Percentiles rank a stretch among this genome's conserved stretches.
These are phyloP conservation scores for Trypethelium eluteriae DNA, from an alignment of 495 filamentous ascomycete species.

Conservation along the genomic window DNA sequence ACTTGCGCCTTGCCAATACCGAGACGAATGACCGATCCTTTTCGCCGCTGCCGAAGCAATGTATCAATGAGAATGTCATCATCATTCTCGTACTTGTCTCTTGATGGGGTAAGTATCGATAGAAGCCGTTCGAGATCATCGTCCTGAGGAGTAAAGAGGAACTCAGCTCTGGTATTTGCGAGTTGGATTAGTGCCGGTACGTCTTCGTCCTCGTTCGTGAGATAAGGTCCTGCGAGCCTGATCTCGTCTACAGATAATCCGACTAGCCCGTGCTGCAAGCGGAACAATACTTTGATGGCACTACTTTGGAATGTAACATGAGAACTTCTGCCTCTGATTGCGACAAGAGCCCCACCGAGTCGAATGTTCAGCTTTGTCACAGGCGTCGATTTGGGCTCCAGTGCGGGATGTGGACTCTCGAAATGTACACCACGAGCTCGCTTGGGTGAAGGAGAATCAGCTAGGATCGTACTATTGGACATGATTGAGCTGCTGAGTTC, in stretches of 20 bases:
- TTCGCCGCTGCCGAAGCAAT: conserved; percentile 76
- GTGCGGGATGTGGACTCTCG: conserved; percentile 47
- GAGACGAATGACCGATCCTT: conserved; percentile 75
- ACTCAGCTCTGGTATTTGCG: conserved; percentile 63
- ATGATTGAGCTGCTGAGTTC: conserved; percentile 79
- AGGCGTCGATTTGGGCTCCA: conserved; percentile 37
- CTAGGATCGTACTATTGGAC: conserved; percentile 54
- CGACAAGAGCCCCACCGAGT: conserved; percentile 65
- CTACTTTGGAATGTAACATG: conserved; percentile 65
- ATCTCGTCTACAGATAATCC: conserved; percentile 68
- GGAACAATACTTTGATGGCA: conserved; percentile 68
- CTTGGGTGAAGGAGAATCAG: conserved; percentile 22
- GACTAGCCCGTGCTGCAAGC: conserved; percentile 52
- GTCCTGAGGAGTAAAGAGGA: conserved; percentile 62
- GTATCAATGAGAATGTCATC: conserved; percentile 95
- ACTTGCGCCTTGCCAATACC: conserved; percentile 55
- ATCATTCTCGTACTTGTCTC: conserved; percentile 81
- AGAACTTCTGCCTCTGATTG: conserved; percentile 68
- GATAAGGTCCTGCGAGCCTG: conserved; percentile 60
- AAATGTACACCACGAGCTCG: conserved; percentile 63
- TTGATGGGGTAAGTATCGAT: conserved; percentile 81
- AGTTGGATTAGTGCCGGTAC: conserved; percentile 50
- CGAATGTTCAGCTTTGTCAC: conserved; percentile 59
- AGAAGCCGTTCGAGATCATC: conserved; percentile 74
- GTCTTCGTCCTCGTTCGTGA: conserved; percentile 40